Conservation (phyloP, 2,329 filamentous ascomycete species). For the Coleophoma cylindrospora region DNA sequence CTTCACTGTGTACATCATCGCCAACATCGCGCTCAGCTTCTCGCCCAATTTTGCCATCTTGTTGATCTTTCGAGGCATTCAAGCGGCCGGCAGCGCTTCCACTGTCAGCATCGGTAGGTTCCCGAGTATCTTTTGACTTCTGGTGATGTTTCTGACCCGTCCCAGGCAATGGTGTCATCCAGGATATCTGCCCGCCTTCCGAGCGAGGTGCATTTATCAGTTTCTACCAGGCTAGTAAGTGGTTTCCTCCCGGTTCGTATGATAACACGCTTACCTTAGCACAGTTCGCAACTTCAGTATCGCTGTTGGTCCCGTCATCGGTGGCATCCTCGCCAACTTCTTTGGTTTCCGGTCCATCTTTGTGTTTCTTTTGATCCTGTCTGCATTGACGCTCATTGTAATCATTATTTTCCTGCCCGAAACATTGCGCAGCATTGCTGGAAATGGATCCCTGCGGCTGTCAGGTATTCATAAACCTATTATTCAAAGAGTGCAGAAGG, state of each 20-base stretch:
- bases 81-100: constrained; percentile 41
- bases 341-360: constrained; percentile 33
- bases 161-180: constrained; percentile 32
- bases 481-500: constrained; percentile 23
- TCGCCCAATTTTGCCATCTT: constrained; percentile 36
- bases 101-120: constrained; percentile 34
- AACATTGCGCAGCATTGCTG: constrained; percentile 32
- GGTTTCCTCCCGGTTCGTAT: not conserved
- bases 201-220: constrained; percentile 34
- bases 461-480: constrained; percentile 34
- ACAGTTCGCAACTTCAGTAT: constrained; percentile 35
- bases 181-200: constrained; percentile 30
- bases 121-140: too few species aligned
- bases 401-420: constrained; percentile 36
- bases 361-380: constrained; percentile 34
- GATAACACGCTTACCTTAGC: constrained; percentile 1
- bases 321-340: constrained; percentile 28
- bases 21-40: constrained; percentile 40
- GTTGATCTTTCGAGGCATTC: constrained; percentile 39
- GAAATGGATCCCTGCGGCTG: constrained; percentile 32
- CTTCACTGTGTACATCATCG: constrained; percentile 39
- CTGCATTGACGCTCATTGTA: constrained; percentile 28
- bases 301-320: constrained; percentile 38
- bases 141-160: too few species aligned
- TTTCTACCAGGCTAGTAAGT: constrained; percentile 31